Base-by-base conservation (phyloP, 306 rosid genomes). In the Casuarina glauca region DNA sequence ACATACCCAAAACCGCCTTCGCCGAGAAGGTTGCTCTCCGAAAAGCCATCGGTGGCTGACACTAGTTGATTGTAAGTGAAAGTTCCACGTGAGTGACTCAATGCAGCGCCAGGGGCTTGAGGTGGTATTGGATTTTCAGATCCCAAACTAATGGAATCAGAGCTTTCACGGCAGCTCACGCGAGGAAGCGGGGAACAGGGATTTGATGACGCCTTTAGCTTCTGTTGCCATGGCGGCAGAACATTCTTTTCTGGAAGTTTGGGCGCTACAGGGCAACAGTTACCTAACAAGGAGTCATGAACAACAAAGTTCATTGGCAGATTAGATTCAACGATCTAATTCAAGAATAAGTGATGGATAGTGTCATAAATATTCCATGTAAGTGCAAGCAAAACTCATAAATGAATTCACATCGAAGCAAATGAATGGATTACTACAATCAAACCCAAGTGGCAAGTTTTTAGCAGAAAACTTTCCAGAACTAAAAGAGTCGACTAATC, bases 1-100 rank as follows among this genome's bases (percentile, higher is more conserved):
- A 87, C 93, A 50, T 70, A 81, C 38, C 91, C 89, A 49, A 89
- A 89, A 39, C 89, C 91, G 35, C 93, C 93, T 80, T 89, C 71
- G 19, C 93, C 88, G 11, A 87, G 83, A 53, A 87, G 85, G 74
- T 87, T 89, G 73, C 76, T 64, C 45, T 79, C 87, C 16, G 88
- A 77, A 81, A 89, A 87, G 26, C 87, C 76, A 15, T 67, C 77
- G 20, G 93, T 87, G 41, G 93, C 91, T 51, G 15, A 80, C 8
- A 52, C 58, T 58, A 89, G 19, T 38, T 87, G 87, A 32, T 82
- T 85, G 62, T 85, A 87, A 1, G 82, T 81, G 82, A 83, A 85
- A 52, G 20, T 69, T 55, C 85, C 86, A 74, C 49, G 42, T 48
- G 74, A 73, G 43, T 68, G n/a, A 20, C 80, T 58, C 42, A 75